Conservation (phyloP, 148 eudicot genomes). For the Dianthus caryophyllus region DNA sequence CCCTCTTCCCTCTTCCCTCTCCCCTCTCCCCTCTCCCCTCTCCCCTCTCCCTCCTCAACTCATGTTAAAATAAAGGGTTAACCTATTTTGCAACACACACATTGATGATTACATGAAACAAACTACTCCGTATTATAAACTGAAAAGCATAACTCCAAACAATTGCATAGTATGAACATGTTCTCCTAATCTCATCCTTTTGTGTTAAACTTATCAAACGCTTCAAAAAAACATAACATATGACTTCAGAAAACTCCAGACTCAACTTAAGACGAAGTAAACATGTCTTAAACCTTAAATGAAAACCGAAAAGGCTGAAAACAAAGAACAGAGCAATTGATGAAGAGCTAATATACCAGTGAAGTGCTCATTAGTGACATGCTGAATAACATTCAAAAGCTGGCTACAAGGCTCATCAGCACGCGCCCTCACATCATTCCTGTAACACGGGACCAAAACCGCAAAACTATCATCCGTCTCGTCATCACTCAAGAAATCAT, state of each 20-base stretch:
- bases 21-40: neutral
- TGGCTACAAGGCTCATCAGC: constrained; percentile 37
- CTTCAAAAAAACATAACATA: too few relatives aligned
- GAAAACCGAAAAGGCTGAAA: neutral
- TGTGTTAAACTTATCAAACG: too few relatives aligned
- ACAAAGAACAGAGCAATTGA: neutral
- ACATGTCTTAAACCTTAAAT: neutral
- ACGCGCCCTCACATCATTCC: constrained; percentile 33
- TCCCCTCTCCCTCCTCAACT: neutral
- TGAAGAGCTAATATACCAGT: constrained; percentile 44
- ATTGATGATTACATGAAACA: neutral
- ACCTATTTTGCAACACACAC: neutral
- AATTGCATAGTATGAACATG: neutral
- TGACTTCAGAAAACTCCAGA: too few relatives aligned
- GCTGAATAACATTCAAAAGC: constrained; percentile 44
- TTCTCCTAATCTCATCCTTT: too few relatives aligned
- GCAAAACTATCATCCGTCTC: constrained; percentile 84
- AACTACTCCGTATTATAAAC: neutral
- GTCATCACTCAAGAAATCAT: constrained; percentile 82
- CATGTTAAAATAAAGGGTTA: neutral
- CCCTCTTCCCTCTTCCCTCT: neutral
- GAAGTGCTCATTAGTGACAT: constrained; percentile 42
- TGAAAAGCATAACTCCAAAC: neutral
- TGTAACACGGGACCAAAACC: constrained; percentile 88
- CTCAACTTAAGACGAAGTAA: too few relatives aligned